Base-by-base conservation (phyloP, 2,329 filamentous ascomycete species). In the Incumbomyces lentus region DNA sequence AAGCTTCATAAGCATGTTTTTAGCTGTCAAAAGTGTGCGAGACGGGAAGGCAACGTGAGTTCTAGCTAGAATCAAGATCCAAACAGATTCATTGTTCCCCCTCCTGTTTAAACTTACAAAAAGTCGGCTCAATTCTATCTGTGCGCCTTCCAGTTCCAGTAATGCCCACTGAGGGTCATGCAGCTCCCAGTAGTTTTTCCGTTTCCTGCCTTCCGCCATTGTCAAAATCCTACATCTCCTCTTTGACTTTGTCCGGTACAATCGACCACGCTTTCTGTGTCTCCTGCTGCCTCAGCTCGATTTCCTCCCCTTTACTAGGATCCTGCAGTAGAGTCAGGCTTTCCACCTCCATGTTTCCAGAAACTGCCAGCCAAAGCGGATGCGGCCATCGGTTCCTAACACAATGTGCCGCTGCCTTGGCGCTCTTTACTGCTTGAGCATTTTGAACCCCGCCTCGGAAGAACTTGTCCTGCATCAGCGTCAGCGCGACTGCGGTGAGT, bases 391-490 rank as follows among this genome's bases (percentile, higher is more conserved):
- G 77, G 3, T 29, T 31, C 53, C 76, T 75, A 4, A 83, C 82
- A 67, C 85, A 81, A 35, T 74, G 75, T 18, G 75, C 74, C 18
- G 80, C 82, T 1, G 84, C 84, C 52, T 76, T 74, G 3, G 83
- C 82, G 59, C 82, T 85, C 66, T 88, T 88, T 49, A 86, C 73
- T 0, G 84, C 82, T 62, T 89, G 84, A 49, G 84, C 82, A 41
- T 87, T 87, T 3, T 93, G 79, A 12, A 89, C 82, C 49, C 84
- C 83, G 16, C 42, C 42, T 38, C 82, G 81, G 63, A 89, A 95
- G 58, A 95, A 84, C 43, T 81, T 78, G 59, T 76, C 80, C 44
- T 84, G 83, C 84, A 95, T 93, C 53, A 92, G 81, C 55, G 81
- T 88, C 49, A 95, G 76, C 5, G 84, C 81, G 53, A 95, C 84